Conservation (phyloP, 495 filamentous ascomycete genomes). For the Aspergillus sclerotiicarbonarius region DNA sequence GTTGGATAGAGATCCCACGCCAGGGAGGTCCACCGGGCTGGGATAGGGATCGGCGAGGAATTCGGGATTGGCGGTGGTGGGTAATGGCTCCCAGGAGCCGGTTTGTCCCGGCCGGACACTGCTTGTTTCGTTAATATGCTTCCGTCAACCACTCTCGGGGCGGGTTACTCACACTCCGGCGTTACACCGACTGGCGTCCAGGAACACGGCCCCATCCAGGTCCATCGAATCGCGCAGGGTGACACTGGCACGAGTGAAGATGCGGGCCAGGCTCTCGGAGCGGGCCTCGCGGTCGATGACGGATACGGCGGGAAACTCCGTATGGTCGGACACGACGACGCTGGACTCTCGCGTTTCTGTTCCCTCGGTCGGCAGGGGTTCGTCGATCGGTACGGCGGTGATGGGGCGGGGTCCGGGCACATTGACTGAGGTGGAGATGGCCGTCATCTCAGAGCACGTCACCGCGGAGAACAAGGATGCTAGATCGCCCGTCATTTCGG, state of each 20-base stretch:
- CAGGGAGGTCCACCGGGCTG: conserved; percentile 19
- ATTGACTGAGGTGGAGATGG: conserved; percentile 3
- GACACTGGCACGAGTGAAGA: conserved; percentile 37
- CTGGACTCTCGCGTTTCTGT: background rate
- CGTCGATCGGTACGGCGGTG: conserved; percentile 4
- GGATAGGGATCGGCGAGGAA: conserved; percentile 21
- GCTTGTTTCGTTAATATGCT: background rate
- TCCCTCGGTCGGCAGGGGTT: background rate
- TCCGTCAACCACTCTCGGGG: background rate
- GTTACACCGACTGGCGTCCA: conserved; percentile 33
- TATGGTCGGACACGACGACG: conserved; percentile 5
- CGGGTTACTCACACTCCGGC: conserved; percentile 22
- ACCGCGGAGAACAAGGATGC: conserved; percentile 16
- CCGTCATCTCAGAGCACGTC: conserved; percentile 8
- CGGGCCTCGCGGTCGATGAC: background rate
- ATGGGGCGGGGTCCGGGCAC: background rate
- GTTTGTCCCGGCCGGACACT: conserved; percentile 16
- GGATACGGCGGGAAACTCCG: background rate
- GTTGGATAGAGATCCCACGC: conserved; percentile 22
- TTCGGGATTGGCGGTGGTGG: conserved; percentile 16
- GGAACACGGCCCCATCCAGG: conserved; percentile 42
- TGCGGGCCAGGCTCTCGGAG: conserved; percentile 20
- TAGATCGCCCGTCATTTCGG: conserved; percentile 9
- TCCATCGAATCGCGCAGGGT: conserved; percentile 40
- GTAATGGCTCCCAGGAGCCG: conserved; percentile 27